phyloP scores from a whole-genome alignment of 169 alveolate genomes.

The Plasmodium relictum region DNA sequence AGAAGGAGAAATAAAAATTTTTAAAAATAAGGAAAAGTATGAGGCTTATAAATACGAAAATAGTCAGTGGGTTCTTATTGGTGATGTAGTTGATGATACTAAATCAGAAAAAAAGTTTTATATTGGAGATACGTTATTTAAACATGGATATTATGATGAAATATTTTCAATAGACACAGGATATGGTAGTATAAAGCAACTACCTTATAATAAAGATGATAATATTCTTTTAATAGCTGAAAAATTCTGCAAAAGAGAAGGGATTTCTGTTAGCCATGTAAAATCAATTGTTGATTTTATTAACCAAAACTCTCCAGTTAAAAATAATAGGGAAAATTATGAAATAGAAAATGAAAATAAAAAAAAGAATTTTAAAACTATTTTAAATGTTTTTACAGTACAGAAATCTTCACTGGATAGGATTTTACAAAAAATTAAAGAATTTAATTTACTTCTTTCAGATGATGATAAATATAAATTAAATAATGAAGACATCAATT shows the following conservation, averaged over 20 bases:
- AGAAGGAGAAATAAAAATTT: constrained; percentile 62
- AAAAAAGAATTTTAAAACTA: constrained; percentile 27
- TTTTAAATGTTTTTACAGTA: constrained; percentile 50
- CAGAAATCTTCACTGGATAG: constrained; percentile 64
- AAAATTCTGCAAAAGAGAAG: constrained; percentile 71
- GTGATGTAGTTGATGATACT: constrained; percentile 60
- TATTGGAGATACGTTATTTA: constrained; percentile 53
- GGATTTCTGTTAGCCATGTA: constrained; percentile 46
- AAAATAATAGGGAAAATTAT: not conserved
- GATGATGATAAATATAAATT: constrained; percentile 24
- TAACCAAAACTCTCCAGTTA: constrained; percentile 29
- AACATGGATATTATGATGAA: constrained; percentile 73
- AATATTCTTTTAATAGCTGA: constrained; percentile 61
- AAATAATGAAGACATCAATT: constrained; percentile 27
- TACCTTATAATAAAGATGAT: constrained; percentile 64
- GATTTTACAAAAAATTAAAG: constrained; percentile 64
- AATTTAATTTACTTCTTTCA: constrained; percentile 13
- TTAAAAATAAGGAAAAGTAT: constrained; percentile 49
- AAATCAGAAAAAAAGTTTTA: constrained; percentile 56
- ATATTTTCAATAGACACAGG: constrained; percentile 48
- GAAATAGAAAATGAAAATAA: constrained; percentile 5
- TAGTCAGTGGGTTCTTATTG: constrained; percentile 41
- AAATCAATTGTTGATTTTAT: constrained; percentile 73
- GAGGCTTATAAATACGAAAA: constrained; percentile 74
- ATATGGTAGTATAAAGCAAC: constrained; percentile 23